A percentile compares a stretch with the other conserved stretches of the same genome.
These are phyloP conservation scores for Diplogelasinospora grovesii DNA, from an alignment of 495 filamentous ascomycete genomes.

Conservation along the genomic window DNA sequence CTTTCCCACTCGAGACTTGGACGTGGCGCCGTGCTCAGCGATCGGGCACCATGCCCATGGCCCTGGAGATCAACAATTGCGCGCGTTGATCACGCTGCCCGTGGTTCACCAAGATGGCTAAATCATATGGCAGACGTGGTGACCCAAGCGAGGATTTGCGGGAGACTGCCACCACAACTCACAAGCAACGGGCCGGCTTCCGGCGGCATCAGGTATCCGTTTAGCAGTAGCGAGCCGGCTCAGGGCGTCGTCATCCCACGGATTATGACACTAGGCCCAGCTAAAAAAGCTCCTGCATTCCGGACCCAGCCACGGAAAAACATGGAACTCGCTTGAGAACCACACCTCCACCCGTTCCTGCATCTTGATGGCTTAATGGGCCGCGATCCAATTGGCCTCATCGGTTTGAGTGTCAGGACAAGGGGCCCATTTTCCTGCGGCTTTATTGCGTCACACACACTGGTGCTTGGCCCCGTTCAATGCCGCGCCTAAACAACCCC, in stretches of 20 bases:
- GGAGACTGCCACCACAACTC: slow-evolving; percentile 14
- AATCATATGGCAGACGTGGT: slow-evolving; percentile 6
- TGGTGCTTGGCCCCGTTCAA: slow-evolving; percentile 18
- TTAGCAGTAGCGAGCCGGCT: slow-evolving; percentile 17
- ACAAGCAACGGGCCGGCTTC: slow-evolving; percentile 24
- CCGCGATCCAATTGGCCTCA: slow-evolving; percentile 11
- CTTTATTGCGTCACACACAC: slow-evolving; percentile 21
- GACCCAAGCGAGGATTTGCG: slow-evolving; percentile 9
- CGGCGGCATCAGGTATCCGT: slow-evolving; percentile 15
- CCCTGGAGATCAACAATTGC: no score
- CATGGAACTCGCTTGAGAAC: slow-evolving; percentile 27
- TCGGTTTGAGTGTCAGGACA: slow-evolving; percentile 16
- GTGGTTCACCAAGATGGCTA: slow-evolving; percentile 15
- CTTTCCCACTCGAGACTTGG: no score
- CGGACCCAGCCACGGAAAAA: slow-evolving; percentile 12
- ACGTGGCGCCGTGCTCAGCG: no score
- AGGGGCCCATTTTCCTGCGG: slow-evolving; percentile 11
- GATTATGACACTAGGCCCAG: slow-evolving; percentile 8
- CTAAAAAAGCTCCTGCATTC: slow-evolving; percentile 4
- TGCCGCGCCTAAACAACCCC: slow-evolving; percentile 25
- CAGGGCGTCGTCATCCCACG: slow-evolving; percentile 13
- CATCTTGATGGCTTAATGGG: slow-evolving; percentile 12
- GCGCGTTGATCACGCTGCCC: no score
- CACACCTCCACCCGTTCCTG: slow-evolving; percentile 25
- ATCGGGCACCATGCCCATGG: no score